phyloP scores from a whole-genome alignment of 2,329 filamentous ascomycete species.

The Teratosphaeria epicoccoides region DNA sequence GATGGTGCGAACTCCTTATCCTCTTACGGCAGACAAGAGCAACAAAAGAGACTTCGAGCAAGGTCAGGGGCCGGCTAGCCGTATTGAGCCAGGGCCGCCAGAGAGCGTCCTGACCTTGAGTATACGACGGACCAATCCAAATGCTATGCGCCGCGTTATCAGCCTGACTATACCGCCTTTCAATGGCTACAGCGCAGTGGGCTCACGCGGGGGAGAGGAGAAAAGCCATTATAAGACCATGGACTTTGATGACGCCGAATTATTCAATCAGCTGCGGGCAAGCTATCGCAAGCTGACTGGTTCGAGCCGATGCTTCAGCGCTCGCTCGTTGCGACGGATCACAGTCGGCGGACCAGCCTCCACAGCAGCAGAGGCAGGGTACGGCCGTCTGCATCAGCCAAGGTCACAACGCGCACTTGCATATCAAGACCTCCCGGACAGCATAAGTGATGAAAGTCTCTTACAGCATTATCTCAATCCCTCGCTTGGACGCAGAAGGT shows the following conservation, averaged over 20 bases:
- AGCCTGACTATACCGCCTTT: constrained; percentile 22
- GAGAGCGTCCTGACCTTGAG: constrained; percentile 25
- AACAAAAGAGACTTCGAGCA: constrained; percentile 8
- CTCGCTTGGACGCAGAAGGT: constrained; percentile 25
- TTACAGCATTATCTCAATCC: constrained; percentile 27
- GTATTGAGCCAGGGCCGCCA: neutral
- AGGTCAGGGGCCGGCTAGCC: neutral
- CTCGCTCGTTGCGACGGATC: constrained; percentile 23
- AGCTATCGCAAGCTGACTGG: constrained; percentile 20
- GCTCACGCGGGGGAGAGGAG: constrained; percentile 7
- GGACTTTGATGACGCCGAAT: constrained; percentile 25
- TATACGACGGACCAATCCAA: constrained; percentile 18
- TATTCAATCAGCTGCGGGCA: constrained; percentile 22
- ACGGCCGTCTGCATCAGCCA: constrained; percentile 20
- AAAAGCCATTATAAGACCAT: constrained; percentile 16
- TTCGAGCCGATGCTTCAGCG: constrained; percentile 20
- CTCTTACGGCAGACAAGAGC: constrained; percentile 19
- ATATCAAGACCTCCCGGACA: constrained; percentile 21
- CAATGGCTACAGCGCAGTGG: constrained; percentile 16
- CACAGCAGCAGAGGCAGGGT: constrained; percentile 17
- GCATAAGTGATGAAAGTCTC: constrained; percentile 32
- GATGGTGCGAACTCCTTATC: constrained; percentile 26
- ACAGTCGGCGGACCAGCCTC: constrained; percentile 17
- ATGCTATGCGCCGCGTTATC: constrained; percentile 15
- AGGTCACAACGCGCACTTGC: constrained; percentile 22